Conservation (phyloP, 768 basidiomycete genomes). For the Kwoniella botswanensis region DNA sequence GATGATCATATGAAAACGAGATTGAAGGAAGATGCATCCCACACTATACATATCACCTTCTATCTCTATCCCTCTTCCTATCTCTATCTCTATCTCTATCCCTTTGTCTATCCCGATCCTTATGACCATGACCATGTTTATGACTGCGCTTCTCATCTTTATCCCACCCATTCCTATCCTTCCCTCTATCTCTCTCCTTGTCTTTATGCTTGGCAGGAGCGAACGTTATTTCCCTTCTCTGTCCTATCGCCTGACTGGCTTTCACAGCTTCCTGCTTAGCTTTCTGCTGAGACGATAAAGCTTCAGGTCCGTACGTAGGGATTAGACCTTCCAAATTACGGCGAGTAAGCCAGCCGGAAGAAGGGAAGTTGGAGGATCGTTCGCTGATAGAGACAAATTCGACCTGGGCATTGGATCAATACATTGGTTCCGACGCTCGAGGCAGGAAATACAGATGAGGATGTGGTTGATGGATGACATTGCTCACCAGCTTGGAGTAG, state of each 20-base stretch:
- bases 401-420: constrained; percentile 57
- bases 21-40: not conserved
- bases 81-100: constrained; percentile 19
- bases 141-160: not conserved
- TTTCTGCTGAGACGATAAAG: constrained; percentile 67
- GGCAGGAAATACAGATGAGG: not conserved
- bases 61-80: constrained; percentile 16
- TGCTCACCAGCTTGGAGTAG: constrained; percentile 77
- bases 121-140: constrained; percentile 13
- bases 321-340: constrained; percentile 68
- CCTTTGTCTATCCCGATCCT: constrained; percentile 26
- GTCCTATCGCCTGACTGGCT: constrained; percentile 64
- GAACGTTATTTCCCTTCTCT: constrained; percentile 71
- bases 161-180: constrained; percentile 16
- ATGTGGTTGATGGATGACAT: not conserved
- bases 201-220: constrained; percentile 52
- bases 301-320: constrained; percentile 75
- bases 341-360: constrained; percentile 65
- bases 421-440: no score
- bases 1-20: not conserved
- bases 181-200: constrained; percentile 10
- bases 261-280: constrained; percentile 70
- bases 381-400: constrained; percentile 93
- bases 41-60: constrained; percentile 1
- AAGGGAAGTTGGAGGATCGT: constrained; percentile 78